Evolutionary conservation across 1,284 basidiomycete species (phyloP).

Genomic region (Naganishia albida): DNA sequence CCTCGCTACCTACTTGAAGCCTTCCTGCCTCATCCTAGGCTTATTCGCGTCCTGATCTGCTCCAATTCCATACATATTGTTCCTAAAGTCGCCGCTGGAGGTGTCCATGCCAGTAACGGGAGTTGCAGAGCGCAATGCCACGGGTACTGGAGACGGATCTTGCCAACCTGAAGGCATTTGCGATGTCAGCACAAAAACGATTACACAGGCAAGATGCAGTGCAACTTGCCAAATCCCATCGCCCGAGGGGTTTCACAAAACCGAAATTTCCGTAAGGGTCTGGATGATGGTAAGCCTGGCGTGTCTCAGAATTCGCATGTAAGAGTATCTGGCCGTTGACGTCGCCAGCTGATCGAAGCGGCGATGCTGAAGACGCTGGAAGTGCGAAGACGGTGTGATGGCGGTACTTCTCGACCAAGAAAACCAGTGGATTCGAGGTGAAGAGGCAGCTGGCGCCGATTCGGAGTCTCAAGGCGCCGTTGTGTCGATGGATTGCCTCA

Average conservation of each 20-base stretch:
- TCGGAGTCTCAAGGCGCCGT: no score
- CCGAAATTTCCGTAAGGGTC: background rate
- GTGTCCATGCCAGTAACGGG: background rate
- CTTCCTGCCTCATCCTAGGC: constrained; percentile 23
- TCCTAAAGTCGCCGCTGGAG: background rate
- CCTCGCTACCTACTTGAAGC: constrained; percentile 18
- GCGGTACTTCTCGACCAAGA: no score
- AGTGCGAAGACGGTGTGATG: no score
- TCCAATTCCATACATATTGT: constrained; percentile 6
- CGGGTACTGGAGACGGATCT: constrained; percentile 25
- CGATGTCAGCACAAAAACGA: background rate
- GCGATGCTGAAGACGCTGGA: no score
- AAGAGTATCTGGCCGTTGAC: background rate
- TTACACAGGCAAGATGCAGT: no score
- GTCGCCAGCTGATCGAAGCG: background rate
- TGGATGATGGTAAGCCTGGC: no score
- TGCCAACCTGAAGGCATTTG: constrained; percentile 5
- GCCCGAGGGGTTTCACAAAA: no score
- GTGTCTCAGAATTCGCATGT: background rate
- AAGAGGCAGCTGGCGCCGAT: no score
- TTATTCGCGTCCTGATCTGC: constrained; percentile 5
- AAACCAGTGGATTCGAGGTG: no score
- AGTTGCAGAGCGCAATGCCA: constrained; percentile 2
- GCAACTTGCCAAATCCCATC: constrained; percentile 26
- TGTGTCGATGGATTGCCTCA: no score